Conservation (phyloP, 2,329 filamentous ascomycete genomes). For the Xylaria sp. region DNA sequence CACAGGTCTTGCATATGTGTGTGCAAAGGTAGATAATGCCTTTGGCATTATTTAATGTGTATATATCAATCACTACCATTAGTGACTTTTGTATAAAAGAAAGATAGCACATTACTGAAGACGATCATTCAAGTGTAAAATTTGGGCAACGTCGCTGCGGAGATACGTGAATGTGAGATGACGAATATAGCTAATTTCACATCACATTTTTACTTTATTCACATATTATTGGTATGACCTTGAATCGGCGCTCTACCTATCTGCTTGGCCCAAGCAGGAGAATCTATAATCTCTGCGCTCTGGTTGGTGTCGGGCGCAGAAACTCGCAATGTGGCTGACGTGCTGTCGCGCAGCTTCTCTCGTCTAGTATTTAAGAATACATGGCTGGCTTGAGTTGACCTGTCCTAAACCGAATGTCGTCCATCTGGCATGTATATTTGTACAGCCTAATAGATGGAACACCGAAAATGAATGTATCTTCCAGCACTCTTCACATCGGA, state of each 20-base stretch:
- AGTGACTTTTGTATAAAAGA: constrained; percentile 17
- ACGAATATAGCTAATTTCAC: background rate
- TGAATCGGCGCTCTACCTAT: background rate
- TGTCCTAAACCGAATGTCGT: background rate
- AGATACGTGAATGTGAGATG: background rate
- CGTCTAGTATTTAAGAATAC: constrained; percentile 1
- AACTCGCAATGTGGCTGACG: background rate
- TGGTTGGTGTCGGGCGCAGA: background rate
- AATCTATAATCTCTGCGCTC: background rate
- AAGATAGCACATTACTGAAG: background rate
- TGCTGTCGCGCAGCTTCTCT: background rate
- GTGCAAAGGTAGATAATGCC: constrained; percentile 3
- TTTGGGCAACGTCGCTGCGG: background rate
- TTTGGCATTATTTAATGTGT: constrained; percentile 13
- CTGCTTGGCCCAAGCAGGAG: background rate
- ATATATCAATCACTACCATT: constrained; percentile 4
- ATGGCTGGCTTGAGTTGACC: background rate
- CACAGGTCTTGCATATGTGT: constrained; percentile 11
- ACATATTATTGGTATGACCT: background rate
- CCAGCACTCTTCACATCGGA: background rate
- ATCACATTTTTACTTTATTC: background rate
- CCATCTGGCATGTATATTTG: background rate
- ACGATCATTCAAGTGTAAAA: too few species aligned
- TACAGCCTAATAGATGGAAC: background rate
- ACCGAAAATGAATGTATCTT: constrained; percentile 1